A percentile compares a stretch with the other conserved stretches of the same genome.
These are phyloP conservation scores for Wallacemonas rigidus DNA, from an alignment of 208 protist genomes.

Conservation along the genomic window DNA sequence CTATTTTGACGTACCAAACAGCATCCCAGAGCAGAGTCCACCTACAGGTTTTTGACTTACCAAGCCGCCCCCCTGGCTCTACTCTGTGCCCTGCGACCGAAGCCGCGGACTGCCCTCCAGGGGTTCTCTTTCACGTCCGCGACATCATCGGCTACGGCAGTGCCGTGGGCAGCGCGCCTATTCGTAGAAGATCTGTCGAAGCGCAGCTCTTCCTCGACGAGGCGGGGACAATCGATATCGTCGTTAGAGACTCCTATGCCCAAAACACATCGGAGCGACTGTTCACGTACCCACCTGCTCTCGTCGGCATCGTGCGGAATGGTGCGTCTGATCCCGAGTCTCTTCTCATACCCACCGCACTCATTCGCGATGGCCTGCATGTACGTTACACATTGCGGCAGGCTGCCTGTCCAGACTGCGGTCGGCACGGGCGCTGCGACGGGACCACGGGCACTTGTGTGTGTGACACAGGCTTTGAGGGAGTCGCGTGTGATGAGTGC, in stretches of 20 bases:
- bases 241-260: constrained; percentile 1
- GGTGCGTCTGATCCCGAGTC: constrained; percentile 32
- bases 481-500: constrained; percentile 27
- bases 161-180: background rate
- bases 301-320: constrained; percentile 36
- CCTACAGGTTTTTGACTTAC: background rate
- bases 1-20: constrained; percentile 30
- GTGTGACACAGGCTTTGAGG: constrained; percentile 33
- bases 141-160: background rate
- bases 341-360: constrained; percentile 1
- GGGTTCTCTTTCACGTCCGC: background rate
- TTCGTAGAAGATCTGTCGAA: background rate
- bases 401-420: constrained; percentile 27
- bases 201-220: constrained; percentile 25
- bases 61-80: background rate
- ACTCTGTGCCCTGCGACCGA: background rate
- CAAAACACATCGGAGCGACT: background rate
- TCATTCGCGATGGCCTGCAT: constrained; percentile 3
- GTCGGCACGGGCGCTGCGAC: constrained; percentile 35
- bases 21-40: background rate
- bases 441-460: constrained; percentile 9
- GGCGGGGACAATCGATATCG: constrained; percentile 24
- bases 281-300: constrained; percentile 29
- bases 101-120: background rate
- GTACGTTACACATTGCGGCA: constrained; percentile 17